Evolutionary conservation across 352 stramenopile genomes (phyloP), one percentile per base, ranked within the genome.

Genomic region (Globisporangium perplexum): DNA sequence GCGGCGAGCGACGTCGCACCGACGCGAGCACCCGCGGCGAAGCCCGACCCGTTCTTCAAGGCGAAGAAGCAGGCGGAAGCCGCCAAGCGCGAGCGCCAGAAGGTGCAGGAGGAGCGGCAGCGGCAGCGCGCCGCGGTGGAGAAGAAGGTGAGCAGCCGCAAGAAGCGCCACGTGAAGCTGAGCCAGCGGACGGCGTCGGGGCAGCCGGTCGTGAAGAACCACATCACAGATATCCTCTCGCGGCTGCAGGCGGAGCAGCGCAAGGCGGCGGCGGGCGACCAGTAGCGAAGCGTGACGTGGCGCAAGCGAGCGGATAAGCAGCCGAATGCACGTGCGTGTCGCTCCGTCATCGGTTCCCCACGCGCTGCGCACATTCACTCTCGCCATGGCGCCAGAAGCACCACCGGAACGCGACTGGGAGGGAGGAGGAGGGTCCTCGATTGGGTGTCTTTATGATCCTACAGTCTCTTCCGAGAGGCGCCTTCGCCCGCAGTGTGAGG

Each of bases 91-190:
- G 77, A 90, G 62, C 74, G 77, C 41, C 55, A 86, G 46, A 59
- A 58, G 7, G 53, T 48, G 45, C 56, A 63, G 1, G 63, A 77
- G 36, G 76, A 82, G 33, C 81, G 80, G 28, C 57, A 83, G 52
- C 60, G 86, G 55, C 76, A 80, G 35, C 52, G 74, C 7, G 62
- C 61, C 15, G 63, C 72, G n/a, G 59, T 68, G 12, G 78, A 91
- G 52, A 81, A 88, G 63, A 92, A 91, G 59, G 57, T 91, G n/a
- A 80, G 59, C 14, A 63, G 79, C 50, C 81, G 84, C 57, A 94
- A 94, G 69, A 94, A 94, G 68, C 82, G 84, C 50, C 84, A 94
- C 57, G 84, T 92, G 44, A 94, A 91, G 62, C 59, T 94, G 50
- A 91, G 79, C 48, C 69, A 90, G 60, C 79, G 84, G 53, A 92